Percentiles rank a stretch among this genome's conserved stretches.
Evolutionary conservation across 2,329 filamentous ascomycete species (phyloP).

Genomic region (Colletotrichum spaethianum): DNA sequence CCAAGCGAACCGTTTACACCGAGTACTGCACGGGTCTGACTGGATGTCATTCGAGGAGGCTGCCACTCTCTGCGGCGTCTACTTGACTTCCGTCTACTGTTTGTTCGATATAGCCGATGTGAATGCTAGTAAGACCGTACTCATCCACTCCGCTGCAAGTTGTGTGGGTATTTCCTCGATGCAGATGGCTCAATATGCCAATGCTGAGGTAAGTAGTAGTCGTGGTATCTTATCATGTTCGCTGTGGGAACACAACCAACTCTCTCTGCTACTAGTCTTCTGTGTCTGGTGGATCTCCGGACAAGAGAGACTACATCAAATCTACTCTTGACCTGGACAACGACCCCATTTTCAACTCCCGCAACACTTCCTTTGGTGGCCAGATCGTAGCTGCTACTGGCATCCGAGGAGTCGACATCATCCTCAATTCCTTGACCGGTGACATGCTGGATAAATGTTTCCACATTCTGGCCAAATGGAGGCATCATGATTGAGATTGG

Average conservation of each 20-base stretch:
- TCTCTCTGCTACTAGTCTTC: conserved; percentile 33
- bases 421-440: conserved; percentile 52
- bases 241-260: too few species aligned
- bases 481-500: conserved; percentile 53
- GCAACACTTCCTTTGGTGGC: conserved; percentile 45
- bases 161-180: conserved; percentile 44
- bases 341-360: conserved; percentile 48
- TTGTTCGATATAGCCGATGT: conserved; percentile 48
- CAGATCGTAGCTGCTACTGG: conserved; percentile 44
- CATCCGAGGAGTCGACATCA: conserved; percentile 46
- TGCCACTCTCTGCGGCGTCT: conserved; percentile 6
- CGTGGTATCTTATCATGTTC: too few species aligned
- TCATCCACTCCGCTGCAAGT: conserved; percentile 45
- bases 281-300: conserved; percentile 46
- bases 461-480: conserved; percentile 9
- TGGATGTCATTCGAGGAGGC: conserved; percentile 12
- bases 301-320: conserved; percentile 47
- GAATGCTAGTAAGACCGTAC: conserved; percentile 41
- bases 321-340: conserved; percentile 46
- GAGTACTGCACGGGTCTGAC: not conserved
- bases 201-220: conserved; percentile 43
- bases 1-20: too few species aligned
- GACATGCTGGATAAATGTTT: conserved; percentile 39
- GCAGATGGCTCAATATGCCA: conserved; percentile 35
- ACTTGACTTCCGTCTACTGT: conserved; percentile 35